phyloP scores from a whole-genome alignment of 23 red algal species.

The Porphyridium purpureum region DNA sequence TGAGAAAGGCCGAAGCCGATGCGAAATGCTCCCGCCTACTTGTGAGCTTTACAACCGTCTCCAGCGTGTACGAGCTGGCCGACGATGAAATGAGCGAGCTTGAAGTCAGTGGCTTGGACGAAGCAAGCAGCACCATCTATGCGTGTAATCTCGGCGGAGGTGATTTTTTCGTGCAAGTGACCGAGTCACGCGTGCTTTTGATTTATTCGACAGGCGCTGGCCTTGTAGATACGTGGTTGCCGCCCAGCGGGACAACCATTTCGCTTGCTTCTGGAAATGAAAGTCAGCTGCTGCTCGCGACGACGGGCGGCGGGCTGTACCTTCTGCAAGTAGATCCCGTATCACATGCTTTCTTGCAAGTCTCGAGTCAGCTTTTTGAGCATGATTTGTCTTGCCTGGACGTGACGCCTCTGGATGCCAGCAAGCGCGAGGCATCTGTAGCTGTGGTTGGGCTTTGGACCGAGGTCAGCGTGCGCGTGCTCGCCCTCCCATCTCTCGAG shows the following conservation, averaged over 20 bases:
- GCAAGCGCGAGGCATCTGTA: slow-evolving; percentile 8
- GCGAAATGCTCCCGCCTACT: slow-evolving; percentile 53
- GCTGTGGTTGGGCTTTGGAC: slow-evolving; percentile 53
- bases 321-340: slow-evolving; percentile 42
- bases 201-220: slow-evolving; percentile 20
- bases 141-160: slow-evolving; percentile 39
- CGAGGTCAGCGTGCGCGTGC: slow-evolving; percentile 52
- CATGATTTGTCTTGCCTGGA: slow-evolving; percentile 75
- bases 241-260: slow-evolving; percentile 31
- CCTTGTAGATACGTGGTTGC: slow-evolving; percentile 27
- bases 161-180: slow-evolving; percentile 68
- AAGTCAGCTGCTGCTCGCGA: slow-evolving; percentile 53
- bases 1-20: slow-evolving; percentile 23
- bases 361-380: too few relatives aligned
- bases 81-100: slow-evolving; percentile 66
- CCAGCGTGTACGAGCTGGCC: slow-evolving; percentile 54
- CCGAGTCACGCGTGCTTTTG: slow-evolving; percentile 32
- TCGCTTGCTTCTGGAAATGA: slow-evolving; percentile 45
- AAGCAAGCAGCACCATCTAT: slow-evolving; percentile 34
- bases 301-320: slow-evolving; percentile 40
- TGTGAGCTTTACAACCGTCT: slow-evolving; percentile 62
- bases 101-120: slow-evolving; percentile 34
- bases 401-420: slow-evolving; percentile 25
- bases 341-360: too few relatives aligned
- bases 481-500: slow-evolving; percentile 36